phyloP scores from a whole-genome alignment of 1,139 yeast species.

The Komagataea norvegica region DNA sequence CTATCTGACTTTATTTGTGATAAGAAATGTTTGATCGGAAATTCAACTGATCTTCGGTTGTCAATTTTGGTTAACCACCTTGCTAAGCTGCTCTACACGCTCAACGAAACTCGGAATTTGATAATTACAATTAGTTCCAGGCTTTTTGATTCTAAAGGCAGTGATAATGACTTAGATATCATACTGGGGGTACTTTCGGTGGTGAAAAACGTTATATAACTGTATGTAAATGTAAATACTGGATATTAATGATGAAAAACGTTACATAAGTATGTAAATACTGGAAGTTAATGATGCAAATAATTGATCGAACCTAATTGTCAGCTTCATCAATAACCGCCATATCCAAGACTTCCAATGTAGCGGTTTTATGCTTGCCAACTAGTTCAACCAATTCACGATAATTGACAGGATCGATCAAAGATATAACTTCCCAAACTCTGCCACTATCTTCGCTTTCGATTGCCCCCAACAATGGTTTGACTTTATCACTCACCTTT shows the following conservation, averaged over 20 bases:
- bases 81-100: slow-evolving; percentile 29
- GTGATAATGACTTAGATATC: slow-evolving; percentile 23
- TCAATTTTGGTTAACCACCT: slow-evolving; percentile 34
- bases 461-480: slow-evolving; percentile 46
- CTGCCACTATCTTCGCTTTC: slow-evolving; percentile 48
- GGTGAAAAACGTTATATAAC: slow-evolving; percentile 17
- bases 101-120: slow-evolving; percentile 26
- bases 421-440: slow-evolving; percentile 59
- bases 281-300: background rate
- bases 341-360: slow-evolving; percentile 83
- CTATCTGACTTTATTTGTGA: slow-evolving; percentile 19
- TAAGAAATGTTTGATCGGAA: slow-evolving; percentile 28
- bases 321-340: slow-evolving; percentile 72
- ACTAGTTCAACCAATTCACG: slow-evolving; percentile 52
- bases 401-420: slow-evolving; percentile 87
- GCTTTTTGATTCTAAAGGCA: slow-evolving; percentile 26
- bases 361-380: slow-evolving; percentile 52
- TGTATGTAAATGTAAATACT: too few species aligned
- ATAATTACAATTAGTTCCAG: slow-evolving; percentile 39
- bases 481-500: slow-evolving; percentile 45
- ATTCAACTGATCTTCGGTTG: slow-evolving; percentile 27
- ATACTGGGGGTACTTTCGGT: slow-evolving; percentile 27
- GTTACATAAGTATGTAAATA: background rate
- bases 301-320: slow-evolving; percentile 12
- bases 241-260: too few species aligned